These are phyloP conservation scores for Carallia brachiata DNA, from an alignment of 345 rosid species.

Conservation along the genomic window DNA sequence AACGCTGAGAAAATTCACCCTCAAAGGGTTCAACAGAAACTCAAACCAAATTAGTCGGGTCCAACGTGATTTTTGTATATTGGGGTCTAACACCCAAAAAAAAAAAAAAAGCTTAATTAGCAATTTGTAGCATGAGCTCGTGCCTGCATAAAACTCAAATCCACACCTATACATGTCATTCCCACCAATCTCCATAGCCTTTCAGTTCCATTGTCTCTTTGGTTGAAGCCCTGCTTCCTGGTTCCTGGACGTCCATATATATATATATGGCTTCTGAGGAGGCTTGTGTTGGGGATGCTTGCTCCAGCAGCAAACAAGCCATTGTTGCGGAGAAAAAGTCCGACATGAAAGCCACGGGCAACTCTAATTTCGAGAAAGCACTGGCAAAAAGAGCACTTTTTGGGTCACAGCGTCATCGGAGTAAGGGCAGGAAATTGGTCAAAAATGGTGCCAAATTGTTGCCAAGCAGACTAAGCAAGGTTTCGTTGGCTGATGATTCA, in stretches of 20 bases:
- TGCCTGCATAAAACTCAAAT: conserved; percentile 1
- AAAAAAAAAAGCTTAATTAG: background rate
- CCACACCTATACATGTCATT: background rate
- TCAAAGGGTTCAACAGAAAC: no score
- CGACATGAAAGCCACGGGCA: conserved; percentile 11
- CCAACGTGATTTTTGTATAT: no score
- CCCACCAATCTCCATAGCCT: conserved; percentile 13
- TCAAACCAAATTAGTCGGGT: no score
- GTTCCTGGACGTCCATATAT: background rate
- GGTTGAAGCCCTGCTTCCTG: background rate
- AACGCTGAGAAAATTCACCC: no score
- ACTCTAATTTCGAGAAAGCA: conserved; percentile 36
- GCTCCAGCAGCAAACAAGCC: conserved; percentile 21
- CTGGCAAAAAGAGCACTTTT: conserved; percentile 43
- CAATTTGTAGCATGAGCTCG: background rate
- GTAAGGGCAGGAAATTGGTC: conserved; percentile 23
- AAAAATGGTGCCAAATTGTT: conserved; percentile 21
- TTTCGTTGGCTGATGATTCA: conserved; percentile 43
- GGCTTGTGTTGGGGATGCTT: conserved; percentile 10
- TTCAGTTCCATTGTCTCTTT: background rate
- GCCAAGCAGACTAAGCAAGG: conserved; percentile 56
- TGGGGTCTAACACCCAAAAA: no score
- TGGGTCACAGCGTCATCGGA: conserved; percentile 30
- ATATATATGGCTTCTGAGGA: conserved; percentile 36
- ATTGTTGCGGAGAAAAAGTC: conserved; percentile 13